Evolutionary conservation across 2,329 filamentous ascomycete genomes (phyloP).

Genomic region (Eutypella sp.): DNA sequence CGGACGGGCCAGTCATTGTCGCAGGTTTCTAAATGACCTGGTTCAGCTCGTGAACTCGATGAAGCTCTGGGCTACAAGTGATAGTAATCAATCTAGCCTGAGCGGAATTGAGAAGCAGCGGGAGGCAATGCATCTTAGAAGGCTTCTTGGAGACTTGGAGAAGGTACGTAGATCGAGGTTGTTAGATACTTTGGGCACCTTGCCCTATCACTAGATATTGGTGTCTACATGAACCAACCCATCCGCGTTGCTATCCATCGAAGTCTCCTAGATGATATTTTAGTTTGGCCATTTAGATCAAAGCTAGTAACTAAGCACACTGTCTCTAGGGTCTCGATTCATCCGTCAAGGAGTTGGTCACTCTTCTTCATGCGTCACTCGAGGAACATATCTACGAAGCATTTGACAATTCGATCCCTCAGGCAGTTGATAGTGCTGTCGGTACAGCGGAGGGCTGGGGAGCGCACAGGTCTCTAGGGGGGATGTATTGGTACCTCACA

Average conservation of each 20-base stretch:
- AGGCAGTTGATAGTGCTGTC: constrained; percentile 32
- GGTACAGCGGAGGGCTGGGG: constrained; percentile 35
- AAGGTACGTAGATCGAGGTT: constrained; percentile 21
- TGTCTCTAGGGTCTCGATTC: constrained; percentile 29
- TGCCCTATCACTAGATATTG: too few relatives aligned
- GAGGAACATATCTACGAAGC: constrained; percentile 41
- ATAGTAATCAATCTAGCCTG: constrained; percentile 7
- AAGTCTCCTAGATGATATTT: too few relatives aligned
- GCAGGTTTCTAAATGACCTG: constrained; percentile 46
- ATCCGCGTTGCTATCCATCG: too few relatives aligned
- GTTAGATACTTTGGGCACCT: too few relatives aligned
- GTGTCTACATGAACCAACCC: too few relatives aligned
- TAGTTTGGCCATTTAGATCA: too few relatives aligned
- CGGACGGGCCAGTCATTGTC: constrained; percentile 32
- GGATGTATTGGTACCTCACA: constrained; percentile 33
- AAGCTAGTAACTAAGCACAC: not conserved
- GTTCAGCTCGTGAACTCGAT: constrained; percentile 49
- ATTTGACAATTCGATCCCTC: constrained; percentile 32
- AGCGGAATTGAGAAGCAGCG: constrained; percentile 11
- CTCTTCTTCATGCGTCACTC: constrained; percentile 34
- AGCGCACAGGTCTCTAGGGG: constrained; percentile 35
- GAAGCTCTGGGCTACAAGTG: constrained; percentile 18
- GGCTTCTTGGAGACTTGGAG: constrained; percentile 14
- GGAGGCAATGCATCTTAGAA: constrained; percentile 14
- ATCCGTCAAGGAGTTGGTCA: constrained; percentile 32